Evolutionary conservation across 257 asterid species (phyloP).

Genomic region (Solanum corneliomulleri): DNA sequence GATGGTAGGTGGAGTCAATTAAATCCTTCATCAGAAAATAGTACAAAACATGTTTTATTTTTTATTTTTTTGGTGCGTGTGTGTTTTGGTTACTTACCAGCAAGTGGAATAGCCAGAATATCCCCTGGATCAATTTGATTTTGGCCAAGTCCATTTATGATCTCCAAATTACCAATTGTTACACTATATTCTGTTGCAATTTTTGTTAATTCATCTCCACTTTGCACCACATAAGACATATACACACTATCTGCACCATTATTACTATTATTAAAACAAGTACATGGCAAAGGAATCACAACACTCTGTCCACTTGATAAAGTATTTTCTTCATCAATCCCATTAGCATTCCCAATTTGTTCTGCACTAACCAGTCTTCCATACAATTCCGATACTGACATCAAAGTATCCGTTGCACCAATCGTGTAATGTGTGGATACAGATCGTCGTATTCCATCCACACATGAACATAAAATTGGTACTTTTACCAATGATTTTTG

Average conservation of each 20-base stretch:
- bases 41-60: not conserved
- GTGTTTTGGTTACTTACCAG: constrained; percentile 1
- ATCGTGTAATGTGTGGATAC: constrained; percentile 1
- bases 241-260: constrained; percentile 3
- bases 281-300: constrained; percentile 7
- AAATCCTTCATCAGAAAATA: not conserved
- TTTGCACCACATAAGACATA: constrained; percentile 10
- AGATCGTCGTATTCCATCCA: constrained; percentile 3
- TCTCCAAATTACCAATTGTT: not conserved
- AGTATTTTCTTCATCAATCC: not conserved
- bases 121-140: constrained; percentile 6
- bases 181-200: not conserved
- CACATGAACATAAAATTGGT: not conserved
- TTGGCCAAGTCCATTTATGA: constrained; percentile 6
- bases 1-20: not conserved
- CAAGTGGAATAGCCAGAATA: constrained; percentile 10
- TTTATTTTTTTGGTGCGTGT: not conserved
- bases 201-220: not conserved
- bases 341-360: constrained; percentile 1
- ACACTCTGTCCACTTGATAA: not conserved
- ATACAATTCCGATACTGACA: constrained; percentile 4
- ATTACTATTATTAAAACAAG: constrained; percentile 5
- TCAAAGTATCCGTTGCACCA: not conserved
- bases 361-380: constrained; percentile 6
- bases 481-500: not conserved